A percentile compares a stretch with the other conserved stretches of the same genome.
phyloP scores from a whole-genome alignment of 306 rosid genomes.

The Medicago lupulina region DNA sequence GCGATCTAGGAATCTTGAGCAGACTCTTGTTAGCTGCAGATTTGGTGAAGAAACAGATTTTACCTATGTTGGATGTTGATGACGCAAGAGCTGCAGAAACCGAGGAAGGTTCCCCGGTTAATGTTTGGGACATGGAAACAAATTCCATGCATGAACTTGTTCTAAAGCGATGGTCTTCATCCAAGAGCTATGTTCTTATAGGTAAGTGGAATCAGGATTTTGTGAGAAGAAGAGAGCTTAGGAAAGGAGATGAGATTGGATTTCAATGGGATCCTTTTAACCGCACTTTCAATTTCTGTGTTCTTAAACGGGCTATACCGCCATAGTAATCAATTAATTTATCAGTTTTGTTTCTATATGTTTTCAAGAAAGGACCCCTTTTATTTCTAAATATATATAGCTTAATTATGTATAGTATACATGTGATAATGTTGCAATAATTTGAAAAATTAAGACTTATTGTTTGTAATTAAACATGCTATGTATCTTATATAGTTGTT shows the following conservation, averaged over 20 bases:
- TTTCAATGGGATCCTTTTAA: slow-evolving; percentile 43
- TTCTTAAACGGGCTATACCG: slow-evolving; percentile 34
- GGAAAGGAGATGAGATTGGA: slow-evolving; percentile 46
- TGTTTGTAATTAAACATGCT: too few species aligned
- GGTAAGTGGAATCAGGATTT: slow-evolving; percentile 51
- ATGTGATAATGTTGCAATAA: too few species aligned
- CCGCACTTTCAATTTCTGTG: slow-evolving; percentile 40
- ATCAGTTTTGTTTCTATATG: too few species aligned
- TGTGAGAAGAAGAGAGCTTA: slow-evolving; percentile 41
- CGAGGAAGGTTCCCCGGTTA: slow-evolving; percentile 37
- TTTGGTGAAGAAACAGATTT: slow-evolving; percentile 36
- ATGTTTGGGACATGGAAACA: slow-evolving; percentile 47
- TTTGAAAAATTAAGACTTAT: too few species aligned
- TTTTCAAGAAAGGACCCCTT: too few species aligned
- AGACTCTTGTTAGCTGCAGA: slow-evolving; percentile 42
- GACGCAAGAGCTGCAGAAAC: slow-evolving; percentile 31
- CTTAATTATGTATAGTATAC: too few species aligned
- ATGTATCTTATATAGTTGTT: too few species aligned
- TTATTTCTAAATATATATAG: too few species aligned
- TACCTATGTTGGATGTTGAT: slow-evolving; percentile 43
- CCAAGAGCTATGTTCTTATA: slow-evolving; percentile 46
- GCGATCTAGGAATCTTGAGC: slow-evolving; percentile 51
- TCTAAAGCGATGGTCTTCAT: slow-evolving; percentile 48
- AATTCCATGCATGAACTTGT: slow-evolving; percentile 38
- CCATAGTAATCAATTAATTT: not conserved